These are phyloP conservation scores for Rhododendron vialii DNA, from an alignment of 148 eudicot genomes.

Conservation along the genomic window DNA sequence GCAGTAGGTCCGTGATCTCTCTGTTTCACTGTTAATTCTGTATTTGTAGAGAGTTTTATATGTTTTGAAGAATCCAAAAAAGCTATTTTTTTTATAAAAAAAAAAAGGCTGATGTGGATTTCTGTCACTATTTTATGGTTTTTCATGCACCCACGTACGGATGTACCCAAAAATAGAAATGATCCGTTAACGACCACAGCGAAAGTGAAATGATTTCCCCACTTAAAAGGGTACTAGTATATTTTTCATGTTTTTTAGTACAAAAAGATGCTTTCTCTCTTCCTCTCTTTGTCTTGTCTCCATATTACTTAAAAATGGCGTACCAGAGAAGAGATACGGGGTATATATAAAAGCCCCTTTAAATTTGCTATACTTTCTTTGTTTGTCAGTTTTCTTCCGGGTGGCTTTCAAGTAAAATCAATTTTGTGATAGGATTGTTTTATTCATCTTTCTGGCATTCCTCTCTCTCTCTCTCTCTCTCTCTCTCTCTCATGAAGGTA, in stretches of 20 bases:
- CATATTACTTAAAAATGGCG: neutral
- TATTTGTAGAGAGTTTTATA: too few species aligned
- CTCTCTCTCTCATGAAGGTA: neutral
- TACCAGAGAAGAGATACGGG: neutral
- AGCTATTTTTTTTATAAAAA: too few species aligned
- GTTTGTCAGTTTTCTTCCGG: neutral
- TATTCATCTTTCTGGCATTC: neutral
- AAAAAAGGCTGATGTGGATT: too few species aligned
- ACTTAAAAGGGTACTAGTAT: neutral
- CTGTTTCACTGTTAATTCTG: too few species aligned
- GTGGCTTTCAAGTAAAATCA: neutral
- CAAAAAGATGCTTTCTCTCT: neutral
- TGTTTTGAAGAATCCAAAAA: too few species aligned
- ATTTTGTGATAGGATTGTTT: neutral
- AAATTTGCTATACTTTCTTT: neutral
- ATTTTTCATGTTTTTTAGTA: neutral
- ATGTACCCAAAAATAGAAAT: too few species aligned
- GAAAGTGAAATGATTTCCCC: slow-evolving; percentile 1
- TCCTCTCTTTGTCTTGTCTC: neutral
- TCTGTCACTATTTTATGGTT: neutral
- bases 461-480: slow-evolving; percentile 1
- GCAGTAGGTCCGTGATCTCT: neutral
- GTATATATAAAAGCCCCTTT: too few species aligned
- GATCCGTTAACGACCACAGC: neutral
- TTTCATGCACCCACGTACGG: neutral